Evolutionary conservation across 495 filamentous ascomycete genomes (phyloP).

Genomic region (Apodospora peruviana): DNA sequence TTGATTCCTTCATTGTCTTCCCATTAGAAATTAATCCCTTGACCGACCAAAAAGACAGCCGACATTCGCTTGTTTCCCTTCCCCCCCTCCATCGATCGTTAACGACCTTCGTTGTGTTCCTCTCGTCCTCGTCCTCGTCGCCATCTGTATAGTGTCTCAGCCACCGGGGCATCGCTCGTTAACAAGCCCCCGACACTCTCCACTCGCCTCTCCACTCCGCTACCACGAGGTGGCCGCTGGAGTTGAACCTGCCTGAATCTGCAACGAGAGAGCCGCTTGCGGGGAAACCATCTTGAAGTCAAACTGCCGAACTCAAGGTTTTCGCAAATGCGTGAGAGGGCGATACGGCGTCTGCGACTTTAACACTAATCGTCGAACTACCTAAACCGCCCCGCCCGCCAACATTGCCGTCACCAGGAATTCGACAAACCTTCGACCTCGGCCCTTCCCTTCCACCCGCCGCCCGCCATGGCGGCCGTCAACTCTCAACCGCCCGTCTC

Average conservation of each 20-base stretch:
- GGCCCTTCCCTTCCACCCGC: slow-evolving; percentile 10
- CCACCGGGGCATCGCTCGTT: not conserved
- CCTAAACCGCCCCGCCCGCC: not conserved
- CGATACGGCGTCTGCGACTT: not conserved
- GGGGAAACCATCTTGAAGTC: too few species aligned
- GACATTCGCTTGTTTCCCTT: too few species aligned
- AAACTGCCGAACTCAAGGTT: too few species aligned
- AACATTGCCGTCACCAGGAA: slow-evolving; percentile 7
- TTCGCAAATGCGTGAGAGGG: slow-evolving; percentile 7
- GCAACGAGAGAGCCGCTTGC: too few species aligned
- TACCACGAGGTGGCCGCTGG: slow-evolving; percentile 3
- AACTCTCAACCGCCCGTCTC: slow-evolving; percentile 28
- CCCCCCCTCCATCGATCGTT: too few species aligned
- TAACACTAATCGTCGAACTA: not conserved
- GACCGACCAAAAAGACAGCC: too few species aligned
- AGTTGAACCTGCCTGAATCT: not conserved
- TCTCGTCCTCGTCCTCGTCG: too few species aligned
- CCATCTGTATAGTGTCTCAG: too few species aligned
- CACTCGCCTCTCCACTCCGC: not conserved
- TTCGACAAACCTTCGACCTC: slow-evolving; percentile 8
- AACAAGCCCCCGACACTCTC: not conserved
- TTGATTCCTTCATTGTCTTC: too few species aligned
- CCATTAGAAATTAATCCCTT: too few species aligned
- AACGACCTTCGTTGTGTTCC: too few species aligned
- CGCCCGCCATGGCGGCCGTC: slow-evolving; percentile 39